Conservation (phyloP, 495 filamentous ascomycete genomes). For the Aspergillus sparsus region DNA sequence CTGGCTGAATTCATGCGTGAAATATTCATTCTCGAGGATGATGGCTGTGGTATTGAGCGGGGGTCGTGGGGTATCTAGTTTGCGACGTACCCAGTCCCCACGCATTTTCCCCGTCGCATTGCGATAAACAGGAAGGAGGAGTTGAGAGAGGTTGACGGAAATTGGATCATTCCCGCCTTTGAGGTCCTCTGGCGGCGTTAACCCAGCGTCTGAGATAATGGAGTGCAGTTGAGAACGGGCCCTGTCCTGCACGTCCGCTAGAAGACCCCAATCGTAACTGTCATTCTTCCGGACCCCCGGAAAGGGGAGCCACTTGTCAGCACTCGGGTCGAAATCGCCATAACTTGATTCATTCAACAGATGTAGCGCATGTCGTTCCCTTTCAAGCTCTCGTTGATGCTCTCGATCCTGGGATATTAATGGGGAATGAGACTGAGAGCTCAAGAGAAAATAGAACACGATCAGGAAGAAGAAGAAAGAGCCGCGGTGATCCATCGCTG, state of each 20-base stretch:
- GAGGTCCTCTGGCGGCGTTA: constrained; percentile 36
- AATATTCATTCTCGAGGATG: constrained; percentile 48
- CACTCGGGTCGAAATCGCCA: constrained; percentile 66
- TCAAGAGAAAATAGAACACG: constrained; percentile 51
- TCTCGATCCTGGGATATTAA: constrained; percentile 49
- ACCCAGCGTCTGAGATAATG: constrained; percentile 41
- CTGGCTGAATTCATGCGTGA: constrained; percentile 59
- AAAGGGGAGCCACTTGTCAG: constrained; percentile 69
- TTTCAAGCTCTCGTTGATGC: constrained; percentile 43
- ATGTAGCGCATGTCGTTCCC: constrained; percentile 59
- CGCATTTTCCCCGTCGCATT: constrained; percentile 78
- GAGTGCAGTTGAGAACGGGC: constrained; percentile 52
- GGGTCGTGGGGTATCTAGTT: constrained; percentile 38
- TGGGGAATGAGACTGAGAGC: constrained; percentile 48
- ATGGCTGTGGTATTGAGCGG: constrained; percentile 56
- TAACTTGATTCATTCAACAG: constrained; percentile 72
- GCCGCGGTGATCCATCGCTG: constrained; percentile 52
- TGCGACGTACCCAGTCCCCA: constrained; percentile 72
- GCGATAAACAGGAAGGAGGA: constrained; percentile 62
- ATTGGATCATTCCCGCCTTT: constrained; percentile 44
- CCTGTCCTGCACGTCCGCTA: constrained; percentile 57
- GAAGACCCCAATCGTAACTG: constrained; percentile 70
- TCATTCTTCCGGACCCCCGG: constrained; percentile 73
- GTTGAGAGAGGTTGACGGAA: constrained; percentile 42
- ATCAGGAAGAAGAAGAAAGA: constrained; percentile 52